These are phyloP conservation scores for Fimicolochytrium jonesii DNA, from an alignment of 192 early-diverging fungal species.

Conservation along the genomic window DNA sequence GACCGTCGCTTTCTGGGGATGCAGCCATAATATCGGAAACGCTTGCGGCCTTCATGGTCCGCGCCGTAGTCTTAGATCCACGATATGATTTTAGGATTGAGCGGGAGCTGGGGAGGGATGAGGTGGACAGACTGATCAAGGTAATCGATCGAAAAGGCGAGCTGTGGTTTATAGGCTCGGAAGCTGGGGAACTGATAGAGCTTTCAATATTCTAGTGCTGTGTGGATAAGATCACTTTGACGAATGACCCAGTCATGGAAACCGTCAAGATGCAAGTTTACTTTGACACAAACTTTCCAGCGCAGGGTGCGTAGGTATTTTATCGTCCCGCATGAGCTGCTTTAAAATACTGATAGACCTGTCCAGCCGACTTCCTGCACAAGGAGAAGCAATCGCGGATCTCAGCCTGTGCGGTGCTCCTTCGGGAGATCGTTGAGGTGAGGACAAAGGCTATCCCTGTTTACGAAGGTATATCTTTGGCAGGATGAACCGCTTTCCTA, in stretches of 20 bases:
- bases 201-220: conserved; percentile 31
- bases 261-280: conserved; percentile 61
- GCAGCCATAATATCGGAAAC: conserved; percentile 45
- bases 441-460: conserved; percentile 42
- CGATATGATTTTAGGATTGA: conserved; percentile 50
- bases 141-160: conserved; percentile 30
- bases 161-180: neutral
- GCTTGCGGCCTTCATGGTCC: conserved; percentile 58
- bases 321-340: neutral
- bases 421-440: conserved; percentile 49
- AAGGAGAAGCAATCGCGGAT: conserved; percentile 45
- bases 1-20: neutral
- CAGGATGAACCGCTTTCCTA: no score
- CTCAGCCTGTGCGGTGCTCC: conserved; percentile 35
- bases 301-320: conserved; percentile 38
- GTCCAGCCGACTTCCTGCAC: conserved; percentile 51
- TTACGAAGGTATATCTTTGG: conserved; percentile 45
- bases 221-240: conserved; percentile 42
- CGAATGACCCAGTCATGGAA: conserved; percentile 37
- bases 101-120: conserved; percentile 43
- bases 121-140: conserved; percentile 52
- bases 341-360: neutral
- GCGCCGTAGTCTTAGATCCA: conserved; percentile 56
- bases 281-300: conserved; percentile 59
- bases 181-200: neutral